Evolutionary conservation across 805 yeast species (phyloP).

Genomic region (Candida schatavii): DNA sequence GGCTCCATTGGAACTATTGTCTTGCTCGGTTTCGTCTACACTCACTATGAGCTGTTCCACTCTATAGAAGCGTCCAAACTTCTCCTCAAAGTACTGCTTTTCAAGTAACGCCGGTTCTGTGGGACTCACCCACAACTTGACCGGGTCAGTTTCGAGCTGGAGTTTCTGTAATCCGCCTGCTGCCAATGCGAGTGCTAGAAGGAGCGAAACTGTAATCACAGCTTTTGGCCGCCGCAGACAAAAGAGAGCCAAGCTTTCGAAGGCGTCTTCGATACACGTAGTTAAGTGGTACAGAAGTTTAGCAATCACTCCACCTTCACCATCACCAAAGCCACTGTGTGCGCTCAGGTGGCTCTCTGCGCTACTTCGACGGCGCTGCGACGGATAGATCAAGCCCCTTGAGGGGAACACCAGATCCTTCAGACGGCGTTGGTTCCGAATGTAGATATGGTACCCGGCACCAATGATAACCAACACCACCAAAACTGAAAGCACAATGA

Average conservation of each 20-base stretch:
- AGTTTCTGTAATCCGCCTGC: conserved; percentile 52
- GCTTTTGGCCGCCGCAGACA: conserved; percentile 61
- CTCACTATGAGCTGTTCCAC: conserved; percentile 74
- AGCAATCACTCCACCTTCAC: neutral
- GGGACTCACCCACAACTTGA: conserved; percentile 87
- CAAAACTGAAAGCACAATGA: conserved; percentile 56
- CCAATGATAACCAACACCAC: conserved; percentile 32
- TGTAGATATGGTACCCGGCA: conserved; percentile 38
- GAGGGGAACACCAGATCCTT: neutral
- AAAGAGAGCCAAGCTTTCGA: conserved; percentile 50
- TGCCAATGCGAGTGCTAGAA: conserved; percentile 31
- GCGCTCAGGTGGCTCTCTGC: neutral
- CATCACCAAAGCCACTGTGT: neutral
- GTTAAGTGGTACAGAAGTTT: neutral
- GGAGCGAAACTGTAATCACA: conserved; percentile 20
- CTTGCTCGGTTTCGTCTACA: no score
- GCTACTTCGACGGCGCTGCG: neutral
- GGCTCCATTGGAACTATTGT: no score
- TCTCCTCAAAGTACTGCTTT: conserved; percentile 66
- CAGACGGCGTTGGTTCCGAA: neutral
- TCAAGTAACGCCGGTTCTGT: conserved; percentile 66
- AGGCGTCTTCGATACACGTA: conserved; percentile 16
- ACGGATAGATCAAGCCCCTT: neutral
- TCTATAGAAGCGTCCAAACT: conserved; percentile 90
- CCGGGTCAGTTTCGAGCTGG: conserved; percentile 73